Evolutionary conservation across 2,329 filamentous ascomycete species (phyloP).

Genomic region (Neurospora sp.): DNA sequence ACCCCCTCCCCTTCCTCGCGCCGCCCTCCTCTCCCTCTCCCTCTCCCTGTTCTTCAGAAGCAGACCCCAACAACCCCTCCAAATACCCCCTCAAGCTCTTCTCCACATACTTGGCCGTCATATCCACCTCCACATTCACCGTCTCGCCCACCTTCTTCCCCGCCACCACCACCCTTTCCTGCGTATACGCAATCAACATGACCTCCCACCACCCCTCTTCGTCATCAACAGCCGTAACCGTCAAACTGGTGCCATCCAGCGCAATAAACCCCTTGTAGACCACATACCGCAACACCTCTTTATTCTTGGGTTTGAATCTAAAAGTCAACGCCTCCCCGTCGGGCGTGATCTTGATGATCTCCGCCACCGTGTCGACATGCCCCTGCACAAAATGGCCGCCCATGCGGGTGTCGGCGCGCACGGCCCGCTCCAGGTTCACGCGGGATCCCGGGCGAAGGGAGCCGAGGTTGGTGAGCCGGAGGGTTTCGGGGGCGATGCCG

Average conservation of each 20-base stretch:
- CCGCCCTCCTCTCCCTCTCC: constrained; percentile 29
- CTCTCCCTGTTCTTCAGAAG: background rate
- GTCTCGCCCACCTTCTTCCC: constrained; percentile 68
- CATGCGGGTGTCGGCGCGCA: constrained; percentile 87
- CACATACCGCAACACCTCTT: constrained; percentile 68
- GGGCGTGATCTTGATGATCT: constrained; percentile 59
- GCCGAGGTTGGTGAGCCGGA: constrained; percentile 92
- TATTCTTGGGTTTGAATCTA: constrained; percentile 64
- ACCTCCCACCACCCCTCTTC: constrained; percentile 79
- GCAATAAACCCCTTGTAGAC: constrained; percentile 96
- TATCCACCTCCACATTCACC: constrained; percentile 90
- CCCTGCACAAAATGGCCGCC: constrained; percentile 97
- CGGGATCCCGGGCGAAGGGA: constrained; percentile 51
- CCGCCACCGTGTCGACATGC: constrained; percentile 85
- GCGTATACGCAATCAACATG: constrained; percentile 95
- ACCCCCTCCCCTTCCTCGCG: constrained; percentile 39
- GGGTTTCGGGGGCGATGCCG: constrained; percentile 88
- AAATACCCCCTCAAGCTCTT: constrained; percentile 84
- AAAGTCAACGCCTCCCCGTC: constrained; percentile 91
- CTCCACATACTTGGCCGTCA: constrained; percentile 76
- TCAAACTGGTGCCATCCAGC: constrained; percentile 89
- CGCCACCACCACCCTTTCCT: constrained; percentile 80
- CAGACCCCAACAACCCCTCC: constrained; percentile 25
- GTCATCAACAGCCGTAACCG: constrained; percentile 79
- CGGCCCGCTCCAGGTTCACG: constrained; percentile 91